Conservation (phyloP, 805 yeast species). For the Schwanniomyces sp. region DNA sequence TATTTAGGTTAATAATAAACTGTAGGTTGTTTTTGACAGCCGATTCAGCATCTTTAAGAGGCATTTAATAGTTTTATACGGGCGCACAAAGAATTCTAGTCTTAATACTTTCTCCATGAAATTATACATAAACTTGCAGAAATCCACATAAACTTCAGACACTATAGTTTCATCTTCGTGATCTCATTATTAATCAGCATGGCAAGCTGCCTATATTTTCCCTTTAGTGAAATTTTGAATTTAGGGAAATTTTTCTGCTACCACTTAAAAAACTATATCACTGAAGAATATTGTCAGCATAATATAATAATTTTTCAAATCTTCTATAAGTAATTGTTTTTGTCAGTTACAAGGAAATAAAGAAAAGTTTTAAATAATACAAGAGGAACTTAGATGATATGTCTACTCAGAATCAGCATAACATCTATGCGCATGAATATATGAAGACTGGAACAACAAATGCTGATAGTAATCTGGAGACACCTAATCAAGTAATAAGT, state of each 20-base stretch:
- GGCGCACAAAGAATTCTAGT: not conserved
- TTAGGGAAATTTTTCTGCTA: not conserved
- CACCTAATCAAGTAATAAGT: not conserved
- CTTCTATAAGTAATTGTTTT: not conserved
- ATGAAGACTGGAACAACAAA: constrained; percentile 3
- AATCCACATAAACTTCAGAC: not conserved
- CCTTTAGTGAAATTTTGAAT: not conserved
- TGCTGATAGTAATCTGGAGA: constrained; percentile 4
- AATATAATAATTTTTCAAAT: not conserved
- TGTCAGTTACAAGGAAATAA: not conserved
- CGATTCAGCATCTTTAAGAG: not conserved
- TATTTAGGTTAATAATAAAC: not conserved
- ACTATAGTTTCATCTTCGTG: not conserved
- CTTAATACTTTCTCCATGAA: not conserved
- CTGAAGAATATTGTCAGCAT: not conserved
- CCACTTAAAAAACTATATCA: not conserved
- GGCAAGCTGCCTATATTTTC: not conserved
- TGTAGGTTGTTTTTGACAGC: not conserved
- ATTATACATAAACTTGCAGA: not conserved
- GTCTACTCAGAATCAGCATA: constrained; percentile 9
- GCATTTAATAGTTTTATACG: not conserved
- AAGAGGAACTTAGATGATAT: constrained; percentile 2
- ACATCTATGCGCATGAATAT: constrained; percentile 6
- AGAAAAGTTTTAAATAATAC: not conserved
- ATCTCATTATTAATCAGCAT: not conserved